These are phyloP conservation scores for Tuber indicum DNA, from an alignment of 495 filamentous ascomycete genomes.

Conservation along the genomic window DNA sequence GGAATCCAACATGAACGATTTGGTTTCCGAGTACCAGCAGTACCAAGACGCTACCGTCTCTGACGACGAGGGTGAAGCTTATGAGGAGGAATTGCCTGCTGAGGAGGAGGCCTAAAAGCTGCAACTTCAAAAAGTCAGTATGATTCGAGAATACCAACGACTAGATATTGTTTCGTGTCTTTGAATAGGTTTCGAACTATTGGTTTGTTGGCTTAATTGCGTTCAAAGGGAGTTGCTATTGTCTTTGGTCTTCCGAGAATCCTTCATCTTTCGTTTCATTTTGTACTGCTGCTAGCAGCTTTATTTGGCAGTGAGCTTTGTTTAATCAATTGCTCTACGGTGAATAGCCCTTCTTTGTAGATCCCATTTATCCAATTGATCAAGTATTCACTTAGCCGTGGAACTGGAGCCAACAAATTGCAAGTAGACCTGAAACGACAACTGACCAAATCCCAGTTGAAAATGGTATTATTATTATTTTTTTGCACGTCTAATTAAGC, in stretches of 20 bases:
- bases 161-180: background rate
- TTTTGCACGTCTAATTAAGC: background rate
- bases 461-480: background rate
- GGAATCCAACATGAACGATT: constrained; percentile 99
- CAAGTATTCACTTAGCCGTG: background rate
- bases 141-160: background rate
- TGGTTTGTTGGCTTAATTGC: background rate
- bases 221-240: background rate
- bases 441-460: background rate
- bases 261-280: background rate
- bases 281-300: background rate
- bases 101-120: constrained; percentile 49
- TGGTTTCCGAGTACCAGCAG: constrained; percentile 99
- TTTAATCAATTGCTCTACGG: background rate
- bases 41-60: constrained; percentile 96
- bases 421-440: background rate
- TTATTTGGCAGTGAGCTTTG: background rate
- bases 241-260: background rate
- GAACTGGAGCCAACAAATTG: background rate
- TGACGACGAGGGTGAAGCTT: constrained; percentile 57
- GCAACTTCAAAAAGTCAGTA: background rate
- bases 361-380: background rate
- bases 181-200: background rate
- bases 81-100: constrained; percentile 55
- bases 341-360: background rate